A percentile compares a stretch with the other conserved stretches of the same genome.
These are phyloP conservation scores for Zarea fungicola DNA, from an alignment of 2,329 filamentous ascomycete genomes.

Conservation along the genomic window DNA sequence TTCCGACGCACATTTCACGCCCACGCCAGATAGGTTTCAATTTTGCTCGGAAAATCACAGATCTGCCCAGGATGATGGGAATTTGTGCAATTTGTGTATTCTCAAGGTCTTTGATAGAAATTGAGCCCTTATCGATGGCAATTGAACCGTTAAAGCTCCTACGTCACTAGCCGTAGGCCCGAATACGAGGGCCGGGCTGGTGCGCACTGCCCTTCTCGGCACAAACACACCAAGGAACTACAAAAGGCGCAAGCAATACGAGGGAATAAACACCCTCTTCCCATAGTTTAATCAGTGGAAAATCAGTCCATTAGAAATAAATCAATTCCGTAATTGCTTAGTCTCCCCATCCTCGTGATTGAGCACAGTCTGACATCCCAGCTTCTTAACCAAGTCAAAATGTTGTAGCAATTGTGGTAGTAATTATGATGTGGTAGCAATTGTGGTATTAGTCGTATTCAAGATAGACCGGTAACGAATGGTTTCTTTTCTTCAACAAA, in stretches of 20 bases:
- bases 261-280: neutral
- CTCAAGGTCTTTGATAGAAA: too few species aligned
- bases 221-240: neutral
- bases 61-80: too few species aligned
- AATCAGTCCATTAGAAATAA: neutral
- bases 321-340: neutral
- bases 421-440: too few species aligned
- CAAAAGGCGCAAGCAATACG: neutral
- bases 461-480: too few species aligned
- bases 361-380: neutral
- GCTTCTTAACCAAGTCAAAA: too few species aligned
- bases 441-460: too few species aligned
- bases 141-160: too few species aligned
- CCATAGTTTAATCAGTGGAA: neutral
- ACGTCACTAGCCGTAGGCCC: neutral
- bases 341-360: neutral
- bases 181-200: neutral
- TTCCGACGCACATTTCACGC: neutral
- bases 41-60: too few species aligned
- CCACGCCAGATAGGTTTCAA: too few species aligned
- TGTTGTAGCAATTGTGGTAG: too few species aligned
- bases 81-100: too few species aligned
- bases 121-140: too few species aligned
- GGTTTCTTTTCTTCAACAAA: neutral
- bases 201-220: neutral